A percentile compares a stretch with the other conserved stretches of the same genome.
Conservation (phyloP, 1,284 basidiomycete species). For the Papiliotrema nemorosa region DNA sequence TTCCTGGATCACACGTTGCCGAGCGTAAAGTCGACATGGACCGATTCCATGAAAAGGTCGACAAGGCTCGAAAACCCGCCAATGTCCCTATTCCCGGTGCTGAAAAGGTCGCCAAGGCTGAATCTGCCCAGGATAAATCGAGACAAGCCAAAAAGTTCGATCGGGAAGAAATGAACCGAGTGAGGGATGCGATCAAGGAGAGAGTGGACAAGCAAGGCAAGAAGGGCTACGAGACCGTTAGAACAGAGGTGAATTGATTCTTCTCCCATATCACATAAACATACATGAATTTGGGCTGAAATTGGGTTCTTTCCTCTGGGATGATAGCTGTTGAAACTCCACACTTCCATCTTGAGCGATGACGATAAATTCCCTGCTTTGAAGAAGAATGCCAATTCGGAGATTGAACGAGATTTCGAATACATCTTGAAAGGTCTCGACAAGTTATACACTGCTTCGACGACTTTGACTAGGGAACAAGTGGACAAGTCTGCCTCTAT, state of each 20-base stretch:
- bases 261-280: not conserved
- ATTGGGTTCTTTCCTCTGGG: conserved; percentile 2
- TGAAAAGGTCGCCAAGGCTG: conserved; percentile 17
- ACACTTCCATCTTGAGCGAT: conserved; percentile 6
- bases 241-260: conserved; percentile 29
- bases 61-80: conserved; percentile 13
- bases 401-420: conserved; percentile 36
- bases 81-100: conserved; percentile 13
- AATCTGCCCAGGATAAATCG: conserved; percentile 7
- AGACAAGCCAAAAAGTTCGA: conserved; percentile 11
- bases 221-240: conserved; percentile 21
- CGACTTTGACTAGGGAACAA: conserved; percentile 31
- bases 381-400: conserved; percentile 15
- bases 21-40: conserved; percentile 23
- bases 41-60: conserved; percentile 15
- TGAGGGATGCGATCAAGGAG: conserved; percentile 21
- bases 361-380: conserved; percentile 22
- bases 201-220: conserved; percentile 33
- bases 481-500: conserved; percentile 29
- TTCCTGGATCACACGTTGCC: conserved; percentile 19
- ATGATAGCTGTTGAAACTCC: conserved; percentile 13
- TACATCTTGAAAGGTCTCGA: conserved; percentile 41
- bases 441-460: conserved; percentile 40
- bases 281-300: conserved; percentile 1
- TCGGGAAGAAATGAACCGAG: conserved; percentile 16